These are phyloP conservation scores for Oryza longistaminata DNA, from an alignment of 176 grass and related monocot species.

Conservation along the genomic window DNA sequence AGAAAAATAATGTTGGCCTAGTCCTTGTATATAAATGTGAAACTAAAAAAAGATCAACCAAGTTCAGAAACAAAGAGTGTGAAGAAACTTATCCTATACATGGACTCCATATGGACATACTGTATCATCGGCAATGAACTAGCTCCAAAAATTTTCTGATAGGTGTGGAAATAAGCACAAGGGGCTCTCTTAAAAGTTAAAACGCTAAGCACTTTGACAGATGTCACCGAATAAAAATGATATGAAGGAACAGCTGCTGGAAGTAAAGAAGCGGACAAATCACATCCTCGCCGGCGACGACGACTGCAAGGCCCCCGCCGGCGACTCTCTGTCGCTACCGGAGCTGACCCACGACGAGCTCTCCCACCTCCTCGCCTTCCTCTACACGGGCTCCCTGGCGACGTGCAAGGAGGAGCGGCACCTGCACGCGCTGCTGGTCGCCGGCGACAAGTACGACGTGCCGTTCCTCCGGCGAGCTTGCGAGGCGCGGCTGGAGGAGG, in stretches of 20 bases:
- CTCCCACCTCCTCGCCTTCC: constrained; percentile 52
- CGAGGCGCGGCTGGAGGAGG: constrained; percentile 44
- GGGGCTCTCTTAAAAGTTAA: constrained; percentile 17
- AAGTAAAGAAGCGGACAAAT: background rate
- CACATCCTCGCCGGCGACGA: constrained; percentile 56
- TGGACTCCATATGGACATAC: background rate
- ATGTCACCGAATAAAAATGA: background rate
- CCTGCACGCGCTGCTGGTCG: constrained; percentile 54
- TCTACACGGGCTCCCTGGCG: constrained; percentile 56
- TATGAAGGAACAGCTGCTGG: background rate
- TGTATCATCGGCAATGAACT: constrained; percentile 9
- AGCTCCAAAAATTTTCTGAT: background rate
- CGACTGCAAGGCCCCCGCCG: constrained; percentile 62
- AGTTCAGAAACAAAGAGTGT: background rate
- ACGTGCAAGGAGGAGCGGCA: constrained; percentile 22
- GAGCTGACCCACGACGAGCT: constrained; percentile 82
- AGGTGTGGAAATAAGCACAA: background rate
- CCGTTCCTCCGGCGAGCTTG: constrained; percentile 54
- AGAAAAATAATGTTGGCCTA: background rate
- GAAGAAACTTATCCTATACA: constrained; percentile 15
- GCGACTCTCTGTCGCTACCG: constrained; percentile 48
- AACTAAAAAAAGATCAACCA: constrained; percentile 24
- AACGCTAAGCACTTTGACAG: background rate
- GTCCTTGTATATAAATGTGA: background rate
- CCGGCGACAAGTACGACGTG: constrained; percentile 83